These are phyloP conservation scores for Nicotiana knightiana DNA, from an alignment of 257 asterid species.

Conservation along the genomic window DNA sequence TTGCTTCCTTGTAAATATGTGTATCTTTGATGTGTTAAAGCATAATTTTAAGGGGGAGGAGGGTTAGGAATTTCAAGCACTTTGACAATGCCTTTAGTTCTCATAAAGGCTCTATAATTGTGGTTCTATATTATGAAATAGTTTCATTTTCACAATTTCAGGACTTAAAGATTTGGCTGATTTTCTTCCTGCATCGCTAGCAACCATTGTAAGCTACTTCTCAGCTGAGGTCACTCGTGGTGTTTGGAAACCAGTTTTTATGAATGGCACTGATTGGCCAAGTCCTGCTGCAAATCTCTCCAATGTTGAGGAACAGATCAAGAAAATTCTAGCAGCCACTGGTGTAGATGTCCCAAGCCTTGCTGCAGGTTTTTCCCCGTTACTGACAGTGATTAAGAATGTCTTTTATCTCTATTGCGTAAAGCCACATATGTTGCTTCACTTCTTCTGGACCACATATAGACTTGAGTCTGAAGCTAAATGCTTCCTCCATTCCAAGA, in stretches of 20 bases:
- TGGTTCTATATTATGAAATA: not conserved
- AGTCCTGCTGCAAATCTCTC: slow-evolving; percentile 94
- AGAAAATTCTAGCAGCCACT: slow-evolving; percentile 88
- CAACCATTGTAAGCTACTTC: slow-evolving; percentile 88
- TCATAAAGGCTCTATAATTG: not conserved
- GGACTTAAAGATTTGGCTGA: slow-evolving; percentile 97
- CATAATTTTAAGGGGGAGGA: not conserved
- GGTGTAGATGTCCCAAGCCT: slow-evolving; percentile 97
- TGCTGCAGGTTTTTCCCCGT: slow-evolving; percentile 55
- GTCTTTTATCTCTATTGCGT: not conserved
- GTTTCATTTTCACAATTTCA: slow-evolving; percentile 15
- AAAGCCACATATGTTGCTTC: not conserved
- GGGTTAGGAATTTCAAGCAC: not conserved
- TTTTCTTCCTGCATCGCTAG: slow-evolving; percentile 95
- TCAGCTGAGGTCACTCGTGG: slow-evolving; percentile 99
- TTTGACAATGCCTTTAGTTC: not conserved
- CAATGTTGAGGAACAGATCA: slow-evolving; percentile 85
- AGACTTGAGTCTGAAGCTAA: not conserved
- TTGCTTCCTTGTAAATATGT: not conserved
- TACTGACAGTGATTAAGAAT: not conserved
- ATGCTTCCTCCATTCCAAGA: not conserved
- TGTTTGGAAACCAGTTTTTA: slow-evolving; percentile 86
- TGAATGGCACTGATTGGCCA: slow-evolving; percentile 99
- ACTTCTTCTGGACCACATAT: not conserved
- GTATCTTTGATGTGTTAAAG: not conserved